phyloP scores from a whole-genome alignment of 305 asterid genomes.

The Fraxinus ornus region DNA sequence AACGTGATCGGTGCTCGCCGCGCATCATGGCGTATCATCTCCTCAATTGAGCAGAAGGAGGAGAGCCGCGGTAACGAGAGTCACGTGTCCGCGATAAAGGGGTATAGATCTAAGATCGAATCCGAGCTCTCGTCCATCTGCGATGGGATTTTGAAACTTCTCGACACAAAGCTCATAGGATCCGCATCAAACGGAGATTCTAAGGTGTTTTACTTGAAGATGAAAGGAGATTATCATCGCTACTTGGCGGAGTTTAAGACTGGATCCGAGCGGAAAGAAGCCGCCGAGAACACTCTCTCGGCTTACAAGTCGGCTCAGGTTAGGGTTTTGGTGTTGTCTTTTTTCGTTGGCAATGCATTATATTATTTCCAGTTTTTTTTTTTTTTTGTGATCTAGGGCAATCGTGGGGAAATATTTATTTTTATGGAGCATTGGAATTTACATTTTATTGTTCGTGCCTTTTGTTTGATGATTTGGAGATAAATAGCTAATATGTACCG shows the following conservation, averaged over 20 bases:
- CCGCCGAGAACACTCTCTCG: slow-evolving; percentile 59
- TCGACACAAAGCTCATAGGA: slow-evolving; percentile 69
- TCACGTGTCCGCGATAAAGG: slow-evolving; percentile 58
- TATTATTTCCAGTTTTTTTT: neutral
- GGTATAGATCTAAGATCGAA: slow-evolving; percentile 81
- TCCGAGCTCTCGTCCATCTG: slow-evolving; percentile 69
- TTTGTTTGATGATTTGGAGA: neutral
- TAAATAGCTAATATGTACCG: neutral
- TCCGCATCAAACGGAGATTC: slow-evolving; percentile 64
- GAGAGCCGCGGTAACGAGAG: slow-evolving; percentile 81
- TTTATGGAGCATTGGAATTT: slow-evolving; percentile 5
- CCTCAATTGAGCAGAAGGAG: slow-evolving; percentile 84
- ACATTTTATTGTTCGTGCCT: neutral
- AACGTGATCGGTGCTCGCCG: slow-evolving; percentile 84
- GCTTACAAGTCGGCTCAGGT: slow-evolving; percentile 62
- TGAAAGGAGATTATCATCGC: slow-evolving; percentile 89
- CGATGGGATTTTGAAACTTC: slow-evolving; percentile 68
- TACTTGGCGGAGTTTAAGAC: slow-evolving; percentile 43
- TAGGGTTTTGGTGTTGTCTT: neutral
- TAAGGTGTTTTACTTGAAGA: slow-evolving; percentile 86
- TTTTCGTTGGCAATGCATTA: neutral
- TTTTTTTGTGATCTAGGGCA: neutral
- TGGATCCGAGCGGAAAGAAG: slow-evolving; percentile 52
- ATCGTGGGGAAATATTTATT: neutral
- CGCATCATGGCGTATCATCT: slow-evolving; percentile 76